phyloP scores from a whole-genome alignment of 768 basidiomycete genomes.

The Pisolithus tinctorius region DNA sequence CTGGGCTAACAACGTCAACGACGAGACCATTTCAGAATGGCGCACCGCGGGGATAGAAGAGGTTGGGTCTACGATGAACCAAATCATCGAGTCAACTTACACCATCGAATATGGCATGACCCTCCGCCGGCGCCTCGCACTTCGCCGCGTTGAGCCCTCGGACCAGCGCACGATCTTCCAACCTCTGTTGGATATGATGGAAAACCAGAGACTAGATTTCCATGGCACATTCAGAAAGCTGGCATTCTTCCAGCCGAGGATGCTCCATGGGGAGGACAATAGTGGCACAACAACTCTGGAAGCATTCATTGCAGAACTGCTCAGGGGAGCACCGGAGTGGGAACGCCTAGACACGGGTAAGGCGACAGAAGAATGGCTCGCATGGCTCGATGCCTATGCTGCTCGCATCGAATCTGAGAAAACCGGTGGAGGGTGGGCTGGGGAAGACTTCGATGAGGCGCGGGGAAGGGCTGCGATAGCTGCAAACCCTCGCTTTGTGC shows the following conservation, averaged over 20 bases:
- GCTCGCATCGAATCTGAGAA: conserved; percentile 49
- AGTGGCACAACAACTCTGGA: conserved; percentile 24
- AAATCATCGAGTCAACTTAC: conserved; percentile 51
- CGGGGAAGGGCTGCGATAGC: conserved; percentile 44
- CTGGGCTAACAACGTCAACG: conserved; percentile 54
- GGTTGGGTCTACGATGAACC: conserved; percentile 55
- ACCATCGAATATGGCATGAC: conserved; percentile 57
- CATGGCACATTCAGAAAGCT: conserved; percentile 78
- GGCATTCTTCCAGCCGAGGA: conserved; percentile 48
- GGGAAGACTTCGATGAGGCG: conserved; percentile 35
- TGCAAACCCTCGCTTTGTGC: conserved; percentile 85
- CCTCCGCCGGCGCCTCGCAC: conserved; percentile 79
- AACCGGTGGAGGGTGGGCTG: conserved; percentile 34
- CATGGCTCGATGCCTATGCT: conserved; percentile 62
- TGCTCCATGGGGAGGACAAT: conserved; percentile 16
- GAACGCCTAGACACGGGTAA: conserved; percentile 35
- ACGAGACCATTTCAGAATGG: conserved; percentile 59
- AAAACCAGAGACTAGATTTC: conserved; percentile 77
- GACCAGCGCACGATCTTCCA: conserved; percentile 60
- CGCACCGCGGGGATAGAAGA: conserved; percentile 46
- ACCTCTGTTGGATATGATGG: conserved; percentile 69
- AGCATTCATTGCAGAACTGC: conserved; percentile 36
- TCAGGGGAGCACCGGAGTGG: conserved; percentile 43
- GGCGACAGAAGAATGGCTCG: conserved; percentile 48
- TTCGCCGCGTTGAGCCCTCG: conserved; percentile 44